These are phyloP conservation scores for Euphorbia celastroides DNA, from an alignment of 441 rosid genomes.

Conservation along the genomic window DNA sequence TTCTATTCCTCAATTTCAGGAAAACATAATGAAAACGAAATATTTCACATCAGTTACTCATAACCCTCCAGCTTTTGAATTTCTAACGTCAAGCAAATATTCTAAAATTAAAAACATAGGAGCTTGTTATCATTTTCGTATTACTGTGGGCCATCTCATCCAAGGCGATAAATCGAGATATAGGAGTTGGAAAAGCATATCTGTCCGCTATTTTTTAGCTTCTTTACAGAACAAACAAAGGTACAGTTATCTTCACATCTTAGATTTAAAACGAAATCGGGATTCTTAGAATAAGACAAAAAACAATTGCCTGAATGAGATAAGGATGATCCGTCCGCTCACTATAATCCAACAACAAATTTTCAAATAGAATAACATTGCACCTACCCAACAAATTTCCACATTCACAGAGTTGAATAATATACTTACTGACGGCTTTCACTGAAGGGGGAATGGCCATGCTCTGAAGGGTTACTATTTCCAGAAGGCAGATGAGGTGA, in stretches of 20 bases:
- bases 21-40: too few relatives aligned
- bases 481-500: slow-evolving; percentile 28
- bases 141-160: not conserved
- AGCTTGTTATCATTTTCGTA: not conserved
- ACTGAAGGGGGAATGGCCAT: slow-evolving; percentile 27
- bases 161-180: slow-evolving; percentile 1
- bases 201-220: slow-evolving; percentile 38
- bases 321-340: not conserved
- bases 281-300: not conserved
- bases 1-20: not conserved
- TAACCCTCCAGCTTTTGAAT: not conserved
- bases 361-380: not conserved
- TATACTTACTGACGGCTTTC: slow-evolving; percentile 35
- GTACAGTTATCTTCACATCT: not conserved
- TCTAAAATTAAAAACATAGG: not conserved
- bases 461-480: slow-evolving; percentile 25
- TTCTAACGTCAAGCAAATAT: not conserved
- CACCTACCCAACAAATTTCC: not conserved
- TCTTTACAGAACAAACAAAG: slow-evolving; percentile 19
- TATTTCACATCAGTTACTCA: not conserved
- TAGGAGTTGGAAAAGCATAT: slow-evolving; percentile 1
- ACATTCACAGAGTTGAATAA: not conserved
- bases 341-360: not conserved
- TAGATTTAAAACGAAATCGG: not conserved
- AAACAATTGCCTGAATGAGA: not conserved